Evolutionary conservation across 345 rosid genomes (phyloP).

Genomic region (Gossypium stocksii): DNA sequence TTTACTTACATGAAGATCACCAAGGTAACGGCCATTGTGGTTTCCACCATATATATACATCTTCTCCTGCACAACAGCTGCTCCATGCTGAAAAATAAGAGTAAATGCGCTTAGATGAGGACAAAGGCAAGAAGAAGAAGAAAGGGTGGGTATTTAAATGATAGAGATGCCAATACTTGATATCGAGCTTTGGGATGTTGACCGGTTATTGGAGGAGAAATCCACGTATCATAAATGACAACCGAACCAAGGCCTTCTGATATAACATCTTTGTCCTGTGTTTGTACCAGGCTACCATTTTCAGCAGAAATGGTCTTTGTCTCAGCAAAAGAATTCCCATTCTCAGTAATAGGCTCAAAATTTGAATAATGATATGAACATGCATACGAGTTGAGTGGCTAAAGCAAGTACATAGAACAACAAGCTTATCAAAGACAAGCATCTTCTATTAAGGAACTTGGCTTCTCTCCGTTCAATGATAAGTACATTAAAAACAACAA

Average conservation of each 20-base stretch:
- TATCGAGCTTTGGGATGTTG: conserved; percentile 88
- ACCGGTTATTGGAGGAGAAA: conserved; percentile 69
- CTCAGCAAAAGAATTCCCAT: conserved; percentile 57
- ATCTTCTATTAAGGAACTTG: background rate
- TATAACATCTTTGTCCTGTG: conserved; percentile 89
- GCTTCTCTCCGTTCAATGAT: background rate
- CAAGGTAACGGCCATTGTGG: conserved; percentile 96
- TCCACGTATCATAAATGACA: conserved; percentile 90
- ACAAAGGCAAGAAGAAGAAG: conserved; percentile 20
- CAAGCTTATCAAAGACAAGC: background rate
- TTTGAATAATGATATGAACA: conserved; percentile 50
- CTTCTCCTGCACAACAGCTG: conserved; percentile 82
- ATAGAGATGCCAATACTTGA: conserved; percentile 51
- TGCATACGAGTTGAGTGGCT: conserved; percentile 13
- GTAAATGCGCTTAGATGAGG: conserved; percentile 20
- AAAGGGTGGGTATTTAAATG: conserved; percentile 18
- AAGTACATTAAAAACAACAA: background rate
- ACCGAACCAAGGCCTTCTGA: conserved; percentile 73
- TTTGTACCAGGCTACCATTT: conserved; percentile 55
- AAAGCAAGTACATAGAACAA: background rate
- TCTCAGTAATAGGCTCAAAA: conserved; percentile 50
- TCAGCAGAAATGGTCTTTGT: conserved; percentile 64
- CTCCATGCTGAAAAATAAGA: conserved; percentile 71
- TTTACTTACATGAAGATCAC: conserved; percentile 84
- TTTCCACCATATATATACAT: conserved; percentile 96